Percentiles rank a stretch among this genome's conserved stretches.
Conservation (phyloP, 441 rosid genomes). For the Corymbia calophylla region DNA sequence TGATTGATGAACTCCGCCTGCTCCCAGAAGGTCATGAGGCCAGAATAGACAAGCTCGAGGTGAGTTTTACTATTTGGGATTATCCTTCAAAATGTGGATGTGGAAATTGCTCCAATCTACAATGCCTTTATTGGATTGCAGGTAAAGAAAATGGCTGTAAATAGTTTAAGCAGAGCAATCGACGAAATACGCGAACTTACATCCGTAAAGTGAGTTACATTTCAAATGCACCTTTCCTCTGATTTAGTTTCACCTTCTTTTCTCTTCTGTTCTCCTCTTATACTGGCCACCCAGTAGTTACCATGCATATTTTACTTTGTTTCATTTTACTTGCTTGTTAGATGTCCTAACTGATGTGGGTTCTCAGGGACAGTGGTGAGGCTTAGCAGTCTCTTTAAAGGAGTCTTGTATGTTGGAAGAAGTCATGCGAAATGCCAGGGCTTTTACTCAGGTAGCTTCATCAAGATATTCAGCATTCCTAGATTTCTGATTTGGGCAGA, state of each 20-base stretch:
- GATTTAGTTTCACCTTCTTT: background rate
- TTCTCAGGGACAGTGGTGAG: background rate
- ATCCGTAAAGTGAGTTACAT: constrained; percentile 34
- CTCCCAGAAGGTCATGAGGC: constrained; percentile 71
- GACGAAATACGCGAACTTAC: constrained; percentile 78
- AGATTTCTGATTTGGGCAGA: background rate
- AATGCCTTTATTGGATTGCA: constrained; percentile 17
- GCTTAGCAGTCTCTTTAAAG: background rate
- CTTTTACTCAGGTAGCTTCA: background rate
- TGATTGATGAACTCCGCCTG: constrained; percentile 63
- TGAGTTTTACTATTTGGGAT: constrained; percentile 13
- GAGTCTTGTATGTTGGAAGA: background rate
- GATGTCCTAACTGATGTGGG: background rate
- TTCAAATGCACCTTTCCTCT: background rate
- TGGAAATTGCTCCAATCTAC: background rate
- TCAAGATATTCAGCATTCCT: background rate
- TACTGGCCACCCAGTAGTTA: background rate
- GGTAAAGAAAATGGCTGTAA: constrained; percentile 87
- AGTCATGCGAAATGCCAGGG: background rate
- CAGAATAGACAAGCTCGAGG: constrained; percentile 66
- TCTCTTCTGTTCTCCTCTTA: background rate
- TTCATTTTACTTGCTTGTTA: background rate
- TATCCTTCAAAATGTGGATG: background rate
- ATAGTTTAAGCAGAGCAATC: constrained; percentile 57
- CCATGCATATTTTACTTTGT: background rate